Evolutionary conservation across 805 yeast species (phyloP).

Genomic region (Metschnikowia orientalis): DNA sequence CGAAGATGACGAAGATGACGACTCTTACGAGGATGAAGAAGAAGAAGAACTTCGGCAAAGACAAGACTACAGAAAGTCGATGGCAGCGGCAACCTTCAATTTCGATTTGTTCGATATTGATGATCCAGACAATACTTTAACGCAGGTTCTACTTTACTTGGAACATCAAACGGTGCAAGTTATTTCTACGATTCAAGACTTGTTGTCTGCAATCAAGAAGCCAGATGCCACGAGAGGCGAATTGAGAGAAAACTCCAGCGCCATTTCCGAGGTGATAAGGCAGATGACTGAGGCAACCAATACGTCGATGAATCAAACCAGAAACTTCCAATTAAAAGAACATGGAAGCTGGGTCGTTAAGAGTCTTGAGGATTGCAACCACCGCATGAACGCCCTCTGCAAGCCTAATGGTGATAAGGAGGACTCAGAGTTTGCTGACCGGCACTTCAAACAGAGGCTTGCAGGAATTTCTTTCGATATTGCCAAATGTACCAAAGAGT

Average conservation of each 20-base stretch:
- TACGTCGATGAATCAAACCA: constrained; percentile 81
- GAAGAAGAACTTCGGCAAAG: constrained; percentile 37
- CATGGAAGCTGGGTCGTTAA: constrained; percentile 91
- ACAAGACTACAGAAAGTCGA: constrained; percentile 43
- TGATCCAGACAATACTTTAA: constrained; percentile 83
- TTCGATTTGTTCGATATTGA: constrained; percentile 73
- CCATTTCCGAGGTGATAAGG: constrained; percentile 72
- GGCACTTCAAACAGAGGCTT: constrained; percentile 84
- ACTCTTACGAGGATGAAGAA: constrained; percentile 25
- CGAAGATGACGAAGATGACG: constrained; percentile 17
- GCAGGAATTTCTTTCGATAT: constrained; percentile 96
- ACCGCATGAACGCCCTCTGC: constrained; percentile 75
- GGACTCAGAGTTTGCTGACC: constrained; percentile 72
- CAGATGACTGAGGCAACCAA: constrained; percentile 90
- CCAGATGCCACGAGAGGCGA: constrained; percentile 74
- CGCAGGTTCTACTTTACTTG: constrained; percentile 75
- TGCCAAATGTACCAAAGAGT: constrained; percentile 92
- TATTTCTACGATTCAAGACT: constrained; percentile 80
- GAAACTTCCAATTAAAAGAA: constrained; percentile 78
- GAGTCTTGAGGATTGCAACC: constrained; percentile 78
- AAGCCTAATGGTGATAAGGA: constrained; percentile 36
- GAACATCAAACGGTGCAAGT: constrained; percentile 94
- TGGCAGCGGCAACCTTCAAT: constrained; percentile 58
- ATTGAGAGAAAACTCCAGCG: constrained; percentile 64
- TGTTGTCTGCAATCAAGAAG: constrained; percentile 70